phyloP scores from a whole-genome alignment of 495 filamentous ascomycete genomes.

The Xylaria flabelliformis region DNA sequence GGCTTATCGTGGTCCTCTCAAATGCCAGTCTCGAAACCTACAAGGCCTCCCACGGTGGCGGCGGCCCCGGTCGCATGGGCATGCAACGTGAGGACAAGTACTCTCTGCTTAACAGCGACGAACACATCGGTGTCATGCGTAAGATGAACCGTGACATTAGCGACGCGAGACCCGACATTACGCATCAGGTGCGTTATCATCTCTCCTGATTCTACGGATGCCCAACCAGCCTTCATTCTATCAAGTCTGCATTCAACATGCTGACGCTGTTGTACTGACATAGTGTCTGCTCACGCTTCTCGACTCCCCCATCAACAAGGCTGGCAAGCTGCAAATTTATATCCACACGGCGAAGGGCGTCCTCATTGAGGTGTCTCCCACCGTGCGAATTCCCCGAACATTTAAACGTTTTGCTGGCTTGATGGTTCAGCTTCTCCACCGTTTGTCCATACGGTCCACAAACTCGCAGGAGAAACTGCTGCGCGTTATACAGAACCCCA shows the following conservation, averaged over 20 bases:
- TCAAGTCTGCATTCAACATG: constrained; percentile 51
- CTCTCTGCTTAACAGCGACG: constrained; percentile 94
- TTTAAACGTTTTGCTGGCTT: constrained; percentile 98
- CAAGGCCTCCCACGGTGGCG: constrained; percentile 76
- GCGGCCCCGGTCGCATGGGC: constrained; percentile 61
- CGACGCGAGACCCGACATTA: constrained; percentile 95
- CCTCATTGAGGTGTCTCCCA: constrained; percentile 95
- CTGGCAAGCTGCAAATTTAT: constrained; percentile 95
- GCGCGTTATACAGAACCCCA: constrained; percentile 96
- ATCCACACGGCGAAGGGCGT: constrained; percentile 97
- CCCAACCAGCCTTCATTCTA: constrained; percentile 31
- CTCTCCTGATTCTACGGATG: constrained; percentile 17
- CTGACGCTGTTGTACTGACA: constrained; percentile 41
- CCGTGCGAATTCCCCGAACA: constrained; percentile 94
- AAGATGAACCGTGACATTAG: constrained; percentile 99
- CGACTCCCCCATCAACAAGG: constrained; percentile 98
- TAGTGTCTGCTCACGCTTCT: constrained; percentile 97
- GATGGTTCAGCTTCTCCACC: constrained; percentile 98
- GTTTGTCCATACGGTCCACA: constrained; percentile 92
- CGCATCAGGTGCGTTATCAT: constrained; percentile 78
- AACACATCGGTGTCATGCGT: constrained; percentile 98
- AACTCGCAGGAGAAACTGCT: constrained; percentile 96
- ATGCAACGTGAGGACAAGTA: constrained; percentile 87
- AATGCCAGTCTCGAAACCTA: constrained; percentile 98
- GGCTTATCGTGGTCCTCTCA: constrained; percentile 93